Evolutionary conservation across 2,329 filamentous ascomycete species (phyloP).

Genomic region (Penicillium fuscoglaucum): DNA sequence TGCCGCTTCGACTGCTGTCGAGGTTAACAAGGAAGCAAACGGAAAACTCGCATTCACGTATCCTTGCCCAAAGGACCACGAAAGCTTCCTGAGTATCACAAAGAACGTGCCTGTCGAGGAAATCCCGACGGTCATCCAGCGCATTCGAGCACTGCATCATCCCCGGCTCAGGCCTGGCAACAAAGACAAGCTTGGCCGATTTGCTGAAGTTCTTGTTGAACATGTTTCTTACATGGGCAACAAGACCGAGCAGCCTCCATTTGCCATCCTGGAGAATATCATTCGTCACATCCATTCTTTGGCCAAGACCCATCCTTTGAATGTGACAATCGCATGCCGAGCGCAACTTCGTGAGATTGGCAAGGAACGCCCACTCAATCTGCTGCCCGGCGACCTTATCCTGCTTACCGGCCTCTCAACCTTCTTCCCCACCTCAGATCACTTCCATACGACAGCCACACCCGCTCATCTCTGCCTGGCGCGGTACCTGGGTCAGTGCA

Average conservation of each 20-base stretch:
- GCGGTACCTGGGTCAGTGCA: constrained; percentile 77
- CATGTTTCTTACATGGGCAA: constrained; percentile 62
- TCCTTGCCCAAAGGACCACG: constrained; percentile 75
- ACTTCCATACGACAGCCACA: constrained; percentile 93
- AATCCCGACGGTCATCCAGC: constrained; percentile 76
- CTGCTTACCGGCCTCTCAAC: constrained; percentile 80
- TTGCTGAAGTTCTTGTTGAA: constrained; percentile 50
- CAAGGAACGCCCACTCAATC: constrained; percentile 52
- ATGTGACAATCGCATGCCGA: constrained; percentile 76
- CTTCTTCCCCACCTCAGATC: constrained; percentile 92
- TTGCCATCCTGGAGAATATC: constrained; percentile 72
- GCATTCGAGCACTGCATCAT: constrained; percentile 89
- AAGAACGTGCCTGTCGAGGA: constrained; percentile 63
- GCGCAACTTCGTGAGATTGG: constrained; percentile 63
- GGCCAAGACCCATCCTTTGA: constrained; percentile 77
- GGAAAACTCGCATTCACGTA: constrained; percentile 76
- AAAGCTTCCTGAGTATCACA: constrained; percentile 68
- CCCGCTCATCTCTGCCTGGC: constrained; percentile 83
- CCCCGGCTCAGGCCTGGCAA: constrained; percentile 82
- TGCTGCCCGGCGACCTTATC: constrained; percentile 70
- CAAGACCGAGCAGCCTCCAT: constrained; percentile 54
- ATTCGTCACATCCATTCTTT: constrained; percentile 91
- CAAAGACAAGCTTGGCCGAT: constrained; percentile 72
- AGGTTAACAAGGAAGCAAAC: constrained; percentile 45
- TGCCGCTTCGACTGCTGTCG: constrained; percentile 36